Conservation (phyloP, 768 basidiomycete species). For the Leucogyrophana mollusca region DNA sequence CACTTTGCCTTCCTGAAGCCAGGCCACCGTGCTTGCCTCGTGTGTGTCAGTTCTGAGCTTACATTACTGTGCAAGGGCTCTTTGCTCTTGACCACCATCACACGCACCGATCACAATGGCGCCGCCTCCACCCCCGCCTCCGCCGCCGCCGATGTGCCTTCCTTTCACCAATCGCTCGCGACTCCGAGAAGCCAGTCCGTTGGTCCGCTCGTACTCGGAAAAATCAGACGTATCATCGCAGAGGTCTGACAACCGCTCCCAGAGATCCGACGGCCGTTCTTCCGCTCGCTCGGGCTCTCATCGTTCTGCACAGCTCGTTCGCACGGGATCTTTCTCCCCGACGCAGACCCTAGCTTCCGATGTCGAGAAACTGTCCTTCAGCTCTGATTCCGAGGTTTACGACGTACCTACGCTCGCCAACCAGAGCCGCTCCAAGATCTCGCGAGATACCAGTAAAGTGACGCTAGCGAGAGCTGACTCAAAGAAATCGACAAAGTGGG, state of each 20-base stretch:
- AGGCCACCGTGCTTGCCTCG: slow-evolving; percentile 21
- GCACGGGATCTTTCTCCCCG: slow-evolving; percentile 44
- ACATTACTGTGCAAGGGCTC: slow-evolving; percentile 14
- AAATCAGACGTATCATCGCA: slow-evolving; percentile 45
- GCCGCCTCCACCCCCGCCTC: slow-evolving; percentile 47
- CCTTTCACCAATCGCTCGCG: slow-evolving; percentile 43
- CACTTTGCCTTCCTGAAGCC: slow-evolving; percentile 18
- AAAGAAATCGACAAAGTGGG: slow-evolving; percentile 58
- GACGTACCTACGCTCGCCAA: slow-evolving; percentile 32
- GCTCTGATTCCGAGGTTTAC: slow-evolving; percentile 62
- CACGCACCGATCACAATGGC: slow-evolving; percentile 38
- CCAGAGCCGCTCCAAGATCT: slow-evolving; percentile 41
- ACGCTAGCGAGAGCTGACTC: slow-evolving; percentile 56
- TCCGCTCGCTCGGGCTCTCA: slow-evolving; percentile 19
- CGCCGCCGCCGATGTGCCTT: slow-evolving; percentile 58
- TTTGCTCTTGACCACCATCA: slow-evolving; percentile 15
- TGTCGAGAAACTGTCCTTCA: slow-evolving; percentile 53
- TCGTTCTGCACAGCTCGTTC: slow-evolving; percentile 28
- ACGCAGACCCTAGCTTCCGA: slow-evolving; percentile 38
- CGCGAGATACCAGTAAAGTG: slow-evolving; percentile 29
- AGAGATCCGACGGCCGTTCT: slow-evolving; percentile 16
- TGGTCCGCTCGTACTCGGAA: slow-evolving; percentile 36
- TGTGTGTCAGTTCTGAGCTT: slow-evolving; percentile 16
- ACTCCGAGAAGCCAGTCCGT: slow-evolving; percentile 26
- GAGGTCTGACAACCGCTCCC: slow-evolving; percentile 24